Conservation (phyloP, 2,329 filamentous ascomycete genomes). For the Diaporthe helianthi region DNA sequence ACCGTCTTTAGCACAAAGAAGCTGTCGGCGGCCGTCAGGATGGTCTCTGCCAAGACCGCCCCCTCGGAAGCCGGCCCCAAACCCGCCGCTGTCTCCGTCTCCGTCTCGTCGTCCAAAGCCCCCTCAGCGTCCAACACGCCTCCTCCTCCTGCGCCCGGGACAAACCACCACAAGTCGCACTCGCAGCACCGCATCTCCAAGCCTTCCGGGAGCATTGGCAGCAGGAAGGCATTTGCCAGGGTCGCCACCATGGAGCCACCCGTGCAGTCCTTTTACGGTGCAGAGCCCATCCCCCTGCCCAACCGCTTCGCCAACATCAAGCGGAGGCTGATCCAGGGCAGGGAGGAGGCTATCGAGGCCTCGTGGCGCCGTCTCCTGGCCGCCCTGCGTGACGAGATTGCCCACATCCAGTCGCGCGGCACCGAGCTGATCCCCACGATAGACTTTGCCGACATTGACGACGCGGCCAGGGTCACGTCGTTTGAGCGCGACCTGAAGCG, state of each 20-base stretch:
- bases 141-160: conserved; percentile 18
- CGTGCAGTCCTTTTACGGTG: conserved; percentile 63
- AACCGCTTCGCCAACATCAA: conserved; percentile 65
- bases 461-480: conserved; percentile 54
- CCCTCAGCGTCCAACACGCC: conserved; percentile 12
- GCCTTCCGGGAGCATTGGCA: conserved; percentile 31
- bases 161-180: conserved; percentile 32
- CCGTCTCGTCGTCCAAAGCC: conserved; percentile 13
- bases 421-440: conserved; percentile 63
- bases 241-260: conserved; percentile 53
- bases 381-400: conserved; percentile 58
- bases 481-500: conserved; percentile 66
- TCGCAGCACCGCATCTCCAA: conserved; percentile 33
- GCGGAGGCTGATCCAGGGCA: conserved; percentile 59
- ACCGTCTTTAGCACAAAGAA: conserved; percentile 35
- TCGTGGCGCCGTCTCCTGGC: conserved; percentile 62
- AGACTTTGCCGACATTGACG: conserved; percentile 58
- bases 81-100: conserved; percentile 10
- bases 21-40: conserved; percentile 33
- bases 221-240: conserved; percentile 39
- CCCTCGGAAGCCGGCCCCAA: conserved; percentile 28
- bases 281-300: conserved; percentile 64
- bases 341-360: conserved; percentile 60
- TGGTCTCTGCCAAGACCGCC: conserved; percentile 33
- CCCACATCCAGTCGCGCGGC: conserved; percentile 58